Evolutionary conservation across 2,329 filamentous ascomycete genomes (phyloP).

Genomic region (Furcasterigmium furcatum): DNA sequence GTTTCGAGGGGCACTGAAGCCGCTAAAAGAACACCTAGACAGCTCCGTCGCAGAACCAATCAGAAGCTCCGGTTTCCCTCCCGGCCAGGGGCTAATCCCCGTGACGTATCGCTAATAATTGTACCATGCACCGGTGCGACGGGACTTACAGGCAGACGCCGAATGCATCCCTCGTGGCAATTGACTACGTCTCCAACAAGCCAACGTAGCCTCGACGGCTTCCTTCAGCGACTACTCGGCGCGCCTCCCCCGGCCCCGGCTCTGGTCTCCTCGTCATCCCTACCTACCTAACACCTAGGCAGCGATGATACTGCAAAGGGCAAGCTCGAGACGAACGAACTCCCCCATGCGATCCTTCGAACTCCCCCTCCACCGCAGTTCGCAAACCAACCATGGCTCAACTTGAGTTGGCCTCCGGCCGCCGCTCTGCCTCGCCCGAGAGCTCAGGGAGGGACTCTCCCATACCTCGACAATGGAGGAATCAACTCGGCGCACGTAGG

Average conservation of each 20-base stretch:
- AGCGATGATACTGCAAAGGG: constrained; percentile 11
- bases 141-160: too few species aligned
- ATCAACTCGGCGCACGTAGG: constrained; percentile 74
- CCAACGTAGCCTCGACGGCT: too few species aligned
- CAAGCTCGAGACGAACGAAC: constrained; percentile 16
- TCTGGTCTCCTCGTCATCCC: neutral
- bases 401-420: constrained; percentile 56
- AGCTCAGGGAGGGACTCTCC: constrained; percentile 82
- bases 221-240: neutral
- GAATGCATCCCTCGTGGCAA: too few species aligned
- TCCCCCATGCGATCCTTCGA: neutral
- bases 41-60: too few species aligned
- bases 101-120: too few species aligned
- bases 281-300: too few species aligned
- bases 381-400: constrained; percentile 50
- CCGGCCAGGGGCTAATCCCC: too few species aligned
- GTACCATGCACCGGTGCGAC: too few species aligned
- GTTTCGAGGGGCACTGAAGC: too few species aligned
- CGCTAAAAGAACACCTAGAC: too few species aligned
- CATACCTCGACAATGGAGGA: constrained; percentile 71
- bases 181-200: too few species aligned
- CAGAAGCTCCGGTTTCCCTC: too few species aligned
- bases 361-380: constrained; percentile 7
- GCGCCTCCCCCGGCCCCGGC: neutral
- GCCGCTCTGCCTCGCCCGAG: constrained; percentile 68